Evolutionary conservation across 2,329 filamentous ascomycete species (phyloP).

Genomic region (Pestalotiopsis sp.): DNA sequence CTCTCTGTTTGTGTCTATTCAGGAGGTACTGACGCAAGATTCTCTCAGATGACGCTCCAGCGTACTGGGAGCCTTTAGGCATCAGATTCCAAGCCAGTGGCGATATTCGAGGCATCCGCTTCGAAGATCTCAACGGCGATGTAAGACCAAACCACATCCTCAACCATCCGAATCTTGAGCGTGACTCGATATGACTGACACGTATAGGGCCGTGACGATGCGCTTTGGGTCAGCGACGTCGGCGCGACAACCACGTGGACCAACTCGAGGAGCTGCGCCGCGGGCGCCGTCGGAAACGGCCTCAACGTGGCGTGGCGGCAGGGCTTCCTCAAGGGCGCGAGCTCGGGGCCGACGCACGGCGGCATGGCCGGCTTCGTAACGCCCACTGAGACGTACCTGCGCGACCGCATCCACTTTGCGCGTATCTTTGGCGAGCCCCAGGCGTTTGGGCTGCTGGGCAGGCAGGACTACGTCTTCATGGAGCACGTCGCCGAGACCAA

Average conservation of each 20-base stretch:
- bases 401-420: slow-evolving; percentile 26
- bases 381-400: not conserved
- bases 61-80: slow-evolving; percentile 37
- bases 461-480: slow-evolving; percentile 24
- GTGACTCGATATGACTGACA: not conserved
- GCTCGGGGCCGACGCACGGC: slow-evolving; percentile 18
- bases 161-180: not conserved
- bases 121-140: slow-evolving; percentile 27
- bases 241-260: slow-evolving; percentile 24
- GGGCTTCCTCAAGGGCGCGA: slow-evolving; percentile 15
- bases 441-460: slow-evolving; percentile 2
- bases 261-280: slow-evolving; percentile 23
- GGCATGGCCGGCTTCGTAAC: slow-evolving; percentile 12
- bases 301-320: slow-evolving; percentile 25
- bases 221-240: slow-evolving; percentile 22
- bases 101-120: slow-evolving; percentile 21
- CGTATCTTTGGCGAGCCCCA: slow-evolving; percentile 23
- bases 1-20: not conserved
- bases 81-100: slow-evolving; percentile 21
- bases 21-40: not conserved
- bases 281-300: slow-evolving; percentile 21
- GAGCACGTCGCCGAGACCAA: slow-evolving; percentile 13
- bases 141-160: not conserved
- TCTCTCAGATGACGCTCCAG: slow-evolving; percentile 23
- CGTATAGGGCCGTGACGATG: slow-evolving; percentile 24